Conservation (phyloP, 2,329 filamentous ascomycete genomes). For the Aquanectria penicillioides region DNA sequence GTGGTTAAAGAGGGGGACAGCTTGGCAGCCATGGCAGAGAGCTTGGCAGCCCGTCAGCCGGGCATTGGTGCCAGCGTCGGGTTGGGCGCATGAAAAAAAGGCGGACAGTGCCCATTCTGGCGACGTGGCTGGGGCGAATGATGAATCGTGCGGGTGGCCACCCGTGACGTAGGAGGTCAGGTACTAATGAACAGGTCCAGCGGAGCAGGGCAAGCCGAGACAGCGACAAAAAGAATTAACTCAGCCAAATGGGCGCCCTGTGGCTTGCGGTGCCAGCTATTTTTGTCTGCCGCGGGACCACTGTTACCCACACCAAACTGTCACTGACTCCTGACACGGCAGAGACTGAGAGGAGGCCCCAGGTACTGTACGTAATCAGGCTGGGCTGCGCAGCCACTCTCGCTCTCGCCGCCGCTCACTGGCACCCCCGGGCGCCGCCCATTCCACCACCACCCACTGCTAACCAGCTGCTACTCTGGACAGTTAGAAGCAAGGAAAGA, state of each 20-base stretch:
- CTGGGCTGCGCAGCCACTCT: slow-evolving; percentile 24
- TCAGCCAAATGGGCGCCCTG: neutral
- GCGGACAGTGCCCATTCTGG: slow-evolving; percentile 6
- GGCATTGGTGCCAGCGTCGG: slow-evolving; percentile 1
- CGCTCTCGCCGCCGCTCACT: slow-evolving; percentile 17
- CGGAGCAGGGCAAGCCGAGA: neutral
- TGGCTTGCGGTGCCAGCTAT: neutral
- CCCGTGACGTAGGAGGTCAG: slow-evolving; percentile 17
- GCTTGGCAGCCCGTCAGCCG: too few relatives aligned
- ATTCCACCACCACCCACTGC: slow-evolving; percentile 11
- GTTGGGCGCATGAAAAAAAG: slow-evolving; percentile 14
- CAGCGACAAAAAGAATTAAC: slow-evolving; percentile 15
- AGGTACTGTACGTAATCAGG: slow-evolving; percentile 27
- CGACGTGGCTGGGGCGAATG: slow-evolving; percentile 18
- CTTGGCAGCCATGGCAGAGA: too few relatives aligned
- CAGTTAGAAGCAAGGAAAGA: neutral
- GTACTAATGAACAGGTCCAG: slow-evolving; percentile 3
- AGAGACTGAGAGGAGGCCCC: neutral
- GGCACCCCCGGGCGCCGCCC: neutral
- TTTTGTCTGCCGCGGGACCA: slow-evolving; percentile 1
- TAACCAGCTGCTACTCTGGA: neutral
- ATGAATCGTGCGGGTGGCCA: slow-evolving; percentile 7
- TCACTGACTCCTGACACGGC: slow-evolving; percentile 8
- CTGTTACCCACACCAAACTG: slow-evolving; percentile 11
- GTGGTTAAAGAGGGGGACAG: too few relatives aligned